These are phyloP conservation scores for Ceratobasidium sp. DNA, from an alignment of 1,284 basidiomycete genomes.

Conservation along the genomic window DNA sequence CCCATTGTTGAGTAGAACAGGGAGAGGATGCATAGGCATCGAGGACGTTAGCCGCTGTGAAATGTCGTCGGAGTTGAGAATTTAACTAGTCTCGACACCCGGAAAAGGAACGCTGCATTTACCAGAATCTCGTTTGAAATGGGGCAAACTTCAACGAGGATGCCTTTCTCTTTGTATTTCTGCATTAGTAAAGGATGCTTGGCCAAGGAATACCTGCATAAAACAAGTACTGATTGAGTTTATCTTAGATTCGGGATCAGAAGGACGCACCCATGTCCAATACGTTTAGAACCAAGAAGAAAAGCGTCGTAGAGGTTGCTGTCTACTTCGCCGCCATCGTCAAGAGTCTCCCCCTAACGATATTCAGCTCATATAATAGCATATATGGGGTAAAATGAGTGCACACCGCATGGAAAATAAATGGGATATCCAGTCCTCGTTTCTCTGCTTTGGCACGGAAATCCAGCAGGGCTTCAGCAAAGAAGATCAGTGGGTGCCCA, in stretches of 20 bases:
- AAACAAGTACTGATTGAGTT: neutral
- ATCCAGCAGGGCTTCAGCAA: conserved; percentile 70
- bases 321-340: conserved; percentile 63
- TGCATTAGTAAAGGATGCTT: conserved; percentile 56
- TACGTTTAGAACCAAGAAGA: conserved; percentile 54
- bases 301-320: conserved; percentile 65
- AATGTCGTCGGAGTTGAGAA: neutral
- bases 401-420: conserved; percentile 80
- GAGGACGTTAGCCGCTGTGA: conserved; percentile 50
- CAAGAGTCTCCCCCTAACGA: conserved; percentile 46
- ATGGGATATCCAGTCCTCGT: conserved; percentile 75
- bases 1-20: conserved; percentile 53
- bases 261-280: conserved; percentile 61
- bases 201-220: conserved; percentile 52
- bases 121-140: conserved; percentile 48
- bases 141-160: conserved; percentile 55
- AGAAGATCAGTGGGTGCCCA: conserved; percentile 72
- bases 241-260: neutral
- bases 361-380: conserved; percentile 73
- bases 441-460: conserved; percentile 72
- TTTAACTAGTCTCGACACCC: neutral
- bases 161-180: conserved; percentile 53
- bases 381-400: neutral
- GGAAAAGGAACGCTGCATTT: neutral
- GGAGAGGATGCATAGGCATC: conserved; percentile 52